Evolutionary conservation across 2,329 filamentous ascomycete genomes (phyloP).

Genomic region (Colletotrichum lentis): DNA sequence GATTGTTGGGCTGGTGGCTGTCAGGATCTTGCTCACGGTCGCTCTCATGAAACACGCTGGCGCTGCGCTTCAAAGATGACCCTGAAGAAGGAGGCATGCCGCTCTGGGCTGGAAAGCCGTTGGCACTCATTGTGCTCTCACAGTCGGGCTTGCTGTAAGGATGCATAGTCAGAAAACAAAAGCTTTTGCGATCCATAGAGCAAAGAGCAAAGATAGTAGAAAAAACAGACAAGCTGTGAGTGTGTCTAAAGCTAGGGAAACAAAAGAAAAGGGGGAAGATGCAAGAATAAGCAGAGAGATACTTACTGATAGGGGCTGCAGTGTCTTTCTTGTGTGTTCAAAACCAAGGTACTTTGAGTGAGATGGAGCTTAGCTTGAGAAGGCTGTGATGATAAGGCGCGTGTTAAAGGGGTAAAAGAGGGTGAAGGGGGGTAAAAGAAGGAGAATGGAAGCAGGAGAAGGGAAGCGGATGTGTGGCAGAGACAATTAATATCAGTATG

Average conservation of each 20-base stretch:
- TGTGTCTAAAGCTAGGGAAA: background rate
- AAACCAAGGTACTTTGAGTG: no score
- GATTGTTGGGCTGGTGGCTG: no score
- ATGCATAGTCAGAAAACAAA: background rate
- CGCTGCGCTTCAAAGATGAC: background rate
- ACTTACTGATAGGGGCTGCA: background rate
- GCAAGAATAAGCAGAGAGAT: background rate
- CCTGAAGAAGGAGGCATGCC: background rate
- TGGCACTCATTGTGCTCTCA: background rate
- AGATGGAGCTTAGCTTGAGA: background rate
- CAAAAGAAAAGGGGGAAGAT: accelerated
- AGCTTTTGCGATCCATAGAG: background rate
- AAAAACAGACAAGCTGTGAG: background rate
- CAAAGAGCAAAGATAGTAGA: background rate
- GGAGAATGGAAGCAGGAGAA: no score
- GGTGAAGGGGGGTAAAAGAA: no score
- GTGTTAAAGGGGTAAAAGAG: background rate
- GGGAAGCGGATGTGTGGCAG: background rate
- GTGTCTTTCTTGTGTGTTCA: no score
- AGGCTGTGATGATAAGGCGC: background rate
- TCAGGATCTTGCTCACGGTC: background rate
- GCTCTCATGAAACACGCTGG: background rate
- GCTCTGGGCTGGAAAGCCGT: background rate
- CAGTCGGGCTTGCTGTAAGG: background rate
- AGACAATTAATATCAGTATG: no score